These are phyloP conservation scores for Epicoccum nigrum DNA, from an alignment of 2,329 filamentous ascomycete species.

Conservation along the genomic window DNA sequence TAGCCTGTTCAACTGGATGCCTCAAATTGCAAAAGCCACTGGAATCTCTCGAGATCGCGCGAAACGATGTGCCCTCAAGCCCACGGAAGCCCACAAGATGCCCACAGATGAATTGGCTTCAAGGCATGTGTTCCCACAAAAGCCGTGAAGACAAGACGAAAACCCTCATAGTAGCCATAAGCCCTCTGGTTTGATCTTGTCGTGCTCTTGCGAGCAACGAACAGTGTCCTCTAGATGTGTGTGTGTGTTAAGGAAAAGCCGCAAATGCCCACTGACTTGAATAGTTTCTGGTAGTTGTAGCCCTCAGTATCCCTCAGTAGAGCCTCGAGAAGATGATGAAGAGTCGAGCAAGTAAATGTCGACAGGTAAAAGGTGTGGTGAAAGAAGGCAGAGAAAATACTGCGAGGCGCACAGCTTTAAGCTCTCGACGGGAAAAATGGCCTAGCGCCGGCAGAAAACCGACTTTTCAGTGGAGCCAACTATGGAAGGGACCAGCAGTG, in stretches of 20 bases:
- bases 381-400: slow-evolving; percentile 14
- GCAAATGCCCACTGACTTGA: slow-evolving; percentile 51
- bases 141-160: slow-evolving; percentile 54
- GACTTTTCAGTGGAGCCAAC: slow-evolving; percentile 9
- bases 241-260: slow-evolving; percentile 50
- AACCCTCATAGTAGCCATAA: slow-evolving; percentile 50
- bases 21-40: slow-evolving; percentile 53
- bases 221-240: slow-evolving; percentile 40
- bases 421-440: slow-evolving; percentile 4
- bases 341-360: slow-evolving; percentile 12
- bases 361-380: slow-evolving; percentile 14
- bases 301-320: slow-evolving; percentile 46
- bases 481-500: background rate
- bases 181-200: slow-evolving; percentile 48
- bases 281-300: slow-evolving; percentile 41
- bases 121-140: slow-evolving; percentile 62
- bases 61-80: slow-evolving; percentile 50
- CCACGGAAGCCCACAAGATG: slow-evolving; percentile 54
- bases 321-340: slow-evolving; percentile 35
- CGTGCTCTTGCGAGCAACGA: slow-evolving; percentile 46
- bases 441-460: slow-evolving; percentile 5
- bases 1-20: slow-evolving; percentile 47
- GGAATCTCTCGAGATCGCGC: slow-evolving; percentile 49
- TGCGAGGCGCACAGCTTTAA: slow-evolving; percentile 21
- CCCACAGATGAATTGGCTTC: slow-evolving; percentile 53